A percentile compares a stretch with the other conserved stretches of the same genome.
phyloP scores from a whole-genome alignment of 2,329 filamentous ascomycete genomes.

The Basipetospora sp. region DNA sequence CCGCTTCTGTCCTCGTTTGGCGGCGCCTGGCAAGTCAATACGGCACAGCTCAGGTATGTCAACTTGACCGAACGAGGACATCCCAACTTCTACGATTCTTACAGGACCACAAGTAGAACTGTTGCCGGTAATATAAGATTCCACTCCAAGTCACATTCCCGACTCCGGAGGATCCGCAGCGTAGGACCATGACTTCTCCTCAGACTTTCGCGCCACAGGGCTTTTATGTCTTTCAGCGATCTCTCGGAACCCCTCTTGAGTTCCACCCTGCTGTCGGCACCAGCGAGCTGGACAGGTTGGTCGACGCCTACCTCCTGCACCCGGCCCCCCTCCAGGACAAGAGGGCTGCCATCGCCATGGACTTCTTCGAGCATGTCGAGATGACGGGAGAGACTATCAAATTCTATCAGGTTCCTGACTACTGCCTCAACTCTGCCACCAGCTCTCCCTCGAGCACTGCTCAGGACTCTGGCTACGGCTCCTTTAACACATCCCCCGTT shows the following conservation, averaged over 20 bases:
- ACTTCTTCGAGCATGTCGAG: conserved; percentile 41
- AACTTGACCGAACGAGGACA: too few relatives aligned
- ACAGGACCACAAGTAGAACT: too few relatives aligned
- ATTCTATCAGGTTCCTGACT: conserved; percentile 38
- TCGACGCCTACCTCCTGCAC: conserved; percentile 43
- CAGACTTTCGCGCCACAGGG: conserved; percentile 16
- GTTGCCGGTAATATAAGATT: too few relatives aligned
- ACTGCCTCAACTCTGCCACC: conserved; percentile 29
- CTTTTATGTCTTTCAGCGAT: conserved; percentile 46
- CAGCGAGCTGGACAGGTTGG: conserved; percentile 44
- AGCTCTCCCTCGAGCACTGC: conserved; percentile 25
- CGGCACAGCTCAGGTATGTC: too few relatives aligned
- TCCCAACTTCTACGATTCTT: too few relatives aligned
- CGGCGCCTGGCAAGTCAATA: too few relatives aligned
- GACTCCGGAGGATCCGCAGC: too few relatives aligned
- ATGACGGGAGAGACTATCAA: conserved; percentile 44
- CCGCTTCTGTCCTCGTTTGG: too few relatives aligned
- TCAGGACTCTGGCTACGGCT: conserved; percentile 32
- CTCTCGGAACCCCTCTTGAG: conserved; percentile 42
- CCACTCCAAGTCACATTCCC: too few relatives aligned
- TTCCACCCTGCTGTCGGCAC: conserved; percentile 52
- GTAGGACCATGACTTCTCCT: too few relatives aligned
- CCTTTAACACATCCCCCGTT: conserved; percentile 34
- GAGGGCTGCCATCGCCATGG: conserved; percentile 40
- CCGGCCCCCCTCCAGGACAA: conserved; percentile 41